These are phyloP conservation scores for Cladosporium sp. DNA, from an alignment of 2,329 filamentous ascomycete genomes.

Conservation along the genomic window DNA sequence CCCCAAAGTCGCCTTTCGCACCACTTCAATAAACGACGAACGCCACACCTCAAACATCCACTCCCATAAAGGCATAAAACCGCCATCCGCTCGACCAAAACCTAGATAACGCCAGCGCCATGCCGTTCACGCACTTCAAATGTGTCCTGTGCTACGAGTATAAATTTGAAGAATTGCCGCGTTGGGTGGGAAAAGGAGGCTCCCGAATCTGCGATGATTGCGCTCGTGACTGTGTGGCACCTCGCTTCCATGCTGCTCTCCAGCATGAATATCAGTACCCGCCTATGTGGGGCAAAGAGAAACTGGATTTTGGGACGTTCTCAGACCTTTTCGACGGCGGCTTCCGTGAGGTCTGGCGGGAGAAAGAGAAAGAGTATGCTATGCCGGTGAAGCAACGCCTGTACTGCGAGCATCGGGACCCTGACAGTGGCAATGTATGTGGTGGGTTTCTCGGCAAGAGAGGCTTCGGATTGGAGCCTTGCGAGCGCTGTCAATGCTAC, in stretches of 20 bases:
- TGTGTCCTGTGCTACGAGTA: background rate
- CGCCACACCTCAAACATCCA: background rate
- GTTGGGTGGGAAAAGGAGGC: background rate
- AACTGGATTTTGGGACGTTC: background rate
- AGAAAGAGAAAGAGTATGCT: conserved; percentile 13
- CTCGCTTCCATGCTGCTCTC: conserved; percentile 17
- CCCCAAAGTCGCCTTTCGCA: background rate
- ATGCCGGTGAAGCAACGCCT: conserved; percentile 11
- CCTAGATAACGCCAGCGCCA: background rate
- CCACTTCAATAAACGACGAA: background rate
- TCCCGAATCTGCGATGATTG: conserved; percentile 18
- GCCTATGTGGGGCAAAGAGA: background rate
- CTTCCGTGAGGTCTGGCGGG: background rate
- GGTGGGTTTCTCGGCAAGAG: background rate
- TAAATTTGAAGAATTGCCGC: background rate
- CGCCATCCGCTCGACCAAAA: background rate
- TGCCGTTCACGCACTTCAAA: background rate
- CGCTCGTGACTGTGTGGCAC: background rate
- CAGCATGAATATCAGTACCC: conserved; percentile 21
- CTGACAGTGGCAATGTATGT: background rate
- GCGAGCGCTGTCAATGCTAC: background rate
- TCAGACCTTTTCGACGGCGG: background rate
- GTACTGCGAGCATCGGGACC: conserved; percentile 15
- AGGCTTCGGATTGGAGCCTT: background rate
- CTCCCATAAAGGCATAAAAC: background rate